These are phyloP conservation scores for Tricholoma sp. DNA, from an alignment of 768 basidiomycete genomes.

Conservation along the genomic window DNA sequence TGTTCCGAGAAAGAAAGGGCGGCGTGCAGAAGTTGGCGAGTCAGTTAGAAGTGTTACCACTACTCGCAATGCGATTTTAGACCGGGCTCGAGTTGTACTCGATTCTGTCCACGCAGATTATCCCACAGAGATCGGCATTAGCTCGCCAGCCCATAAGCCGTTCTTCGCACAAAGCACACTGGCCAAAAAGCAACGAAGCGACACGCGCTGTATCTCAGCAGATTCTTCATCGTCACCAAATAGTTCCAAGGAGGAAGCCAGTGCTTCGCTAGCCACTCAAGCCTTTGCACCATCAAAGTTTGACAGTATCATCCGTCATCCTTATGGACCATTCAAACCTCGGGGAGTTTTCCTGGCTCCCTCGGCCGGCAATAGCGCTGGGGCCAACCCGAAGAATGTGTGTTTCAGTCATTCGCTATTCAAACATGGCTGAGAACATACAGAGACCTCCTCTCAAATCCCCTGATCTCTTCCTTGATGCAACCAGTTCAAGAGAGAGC, in stretches of 20 bases:
- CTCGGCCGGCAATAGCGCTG: background rate
- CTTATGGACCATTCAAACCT: background rate
- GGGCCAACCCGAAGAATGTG: background rate
- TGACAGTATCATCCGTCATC: conserved; percentile 8
- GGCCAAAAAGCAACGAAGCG: conserved; percentile 15
- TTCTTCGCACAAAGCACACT: conserved; percentile 36
- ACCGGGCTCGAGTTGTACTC: conserved; percentile 32
- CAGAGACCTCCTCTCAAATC: conserved; percentile 14
- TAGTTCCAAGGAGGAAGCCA: conserved; percentile 9
- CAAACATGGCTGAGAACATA: conserved; percentile 27
- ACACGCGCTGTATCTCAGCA: conserved; percentile 10
- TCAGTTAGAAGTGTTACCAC: conserved; percentile 43
- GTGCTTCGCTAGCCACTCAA: conserved; percentile 21
- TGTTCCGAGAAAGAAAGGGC: conserved; percentile 41
- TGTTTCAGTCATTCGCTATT: background rate
- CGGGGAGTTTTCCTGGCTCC: background rate
- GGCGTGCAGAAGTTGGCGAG: conserved; percentile 30
- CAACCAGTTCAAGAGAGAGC: conserved; percentile 26
- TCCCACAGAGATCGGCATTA: conserved; percentile 7
- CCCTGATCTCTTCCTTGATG: background rate
- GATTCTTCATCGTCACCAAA: background rate
- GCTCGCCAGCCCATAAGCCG: conserved; percentile 12
- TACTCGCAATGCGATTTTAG: conserved; percentile 40
- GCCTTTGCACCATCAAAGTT: conserved; percentile 28
- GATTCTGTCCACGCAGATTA: conserved; percentile 10